Base-by-base conservation (phyloP, 257 asterid genomes). In the Datura wrightii region DNA sequence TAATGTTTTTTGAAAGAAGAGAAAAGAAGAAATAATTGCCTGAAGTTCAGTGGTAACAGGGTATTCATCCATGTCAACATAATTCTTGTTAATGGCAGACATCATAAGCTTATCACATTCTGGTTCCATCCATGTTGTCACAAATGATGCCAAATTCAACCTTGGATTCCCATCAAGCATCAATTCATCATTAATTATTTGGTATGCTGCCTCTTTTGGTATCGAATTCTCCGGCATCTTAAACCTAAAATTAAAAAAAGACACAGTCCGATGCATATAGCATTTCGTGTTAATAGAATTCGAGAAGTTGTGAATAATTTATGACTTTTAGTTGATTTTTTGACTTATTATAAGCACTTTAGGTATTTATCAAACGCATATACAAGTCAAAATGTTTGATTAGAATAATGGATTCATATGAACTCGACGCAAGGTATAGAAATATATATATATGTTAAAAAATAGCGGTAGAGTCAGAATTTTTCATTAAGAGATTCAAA, bases 11-110 rank as follows among this genome's bases (percentile, higher is more conserved):
- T 4, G 42, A 39, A 39, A 4, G 4, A 39, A 39, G 42, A 39
- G 4, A 42, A 46, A 10, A 9, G 19, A 36, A 34, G 79, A 58
- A 56, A 62, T 52, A 70, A 59, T 24, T 24, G 31, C 88, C 85
- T 85, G 88, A 81, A 85, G 85, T 60, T 85, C 88, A 82, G 88
- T 85, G 48, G 88, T 71, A 18, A 82, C 88, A 69, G 87, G 87
- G n/a, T 85, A 85, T 69, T 85, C 87, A 80, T 85, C 87, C 87
- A 85, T 84, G 79, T 84, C 86, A 59, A 84, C 86, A 37, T 84
- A 84, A 53, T 84, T 84, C 46, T 84, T 84, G 82, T 85, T 85
- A 39, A 85, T 85, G 16, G 87, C 19, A 55, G 46, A 53, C 87
- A 85, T 85, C 82, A 85, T 85, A 41, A 85, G 87, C 42, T 85